Evolutionary conservation across 1,284 basidiomycete species (phyloP), one percentile per base, ranked within the genome.

Genomic region (Anthracocystis walkeri): DNA sequence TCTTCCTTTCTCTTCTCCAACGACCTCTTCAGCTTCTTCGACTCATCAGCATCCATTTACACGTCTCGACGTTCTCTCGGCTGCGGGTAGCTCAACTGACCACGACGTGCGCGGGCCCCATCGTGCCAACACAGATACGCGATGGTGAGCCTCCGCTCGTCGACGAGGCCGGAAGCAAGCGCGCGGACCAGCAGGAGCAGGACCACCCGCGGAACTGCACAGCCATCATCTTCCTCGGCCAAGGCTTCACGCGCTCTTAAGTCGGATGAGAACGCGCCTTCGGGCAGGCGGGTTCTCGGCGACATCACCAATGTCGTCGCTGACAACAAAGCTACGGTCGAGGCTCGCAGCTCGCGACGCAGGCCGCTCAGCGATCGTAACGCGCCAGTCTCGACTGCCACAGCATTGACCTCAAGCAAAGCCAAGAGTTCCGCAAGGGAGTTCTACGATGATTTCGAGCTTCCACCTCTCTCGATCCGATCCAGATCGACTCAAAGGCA

Each of bases 301-400:
- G 58, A 71, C 7, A 65, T 71, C 40, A 49, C 55, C 40, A 71
- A 71, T 33, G 54, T 65, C 18, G 35, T 65, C 12, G 27, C 33
- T n/a, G 52, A 40, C 0, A 53, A 42, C 18, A 42, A 58, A 5
- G 1, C 41, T n/a, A 5, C 46, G 14, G n/a, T 16, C 7, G 35
- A 54, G 20, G 18, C 53, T 6, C 31, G 54, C 38, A 27, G 31
- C 21, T 54, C 61, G 44, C 58, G 44, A 12, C 54, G 68, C 18
- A 61, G 52, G 46, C 68, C 68, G 6, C 35, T 71, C 12, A 46
- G 50, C 40, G 58, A 71, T 48, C 68, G 68, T 21, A 71, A 71
- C 16, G 51, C 58, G 6, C 49, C 49, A 23, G 11, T 60, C 20
- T 4, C n/a, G n/a, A n/a, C 23, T 29, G 21, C 35, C 11, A 3